Evolutionary conservation across 202 grass and related monocot species (phyloP).

Genomic region (Panicum virgatum): DNA sequence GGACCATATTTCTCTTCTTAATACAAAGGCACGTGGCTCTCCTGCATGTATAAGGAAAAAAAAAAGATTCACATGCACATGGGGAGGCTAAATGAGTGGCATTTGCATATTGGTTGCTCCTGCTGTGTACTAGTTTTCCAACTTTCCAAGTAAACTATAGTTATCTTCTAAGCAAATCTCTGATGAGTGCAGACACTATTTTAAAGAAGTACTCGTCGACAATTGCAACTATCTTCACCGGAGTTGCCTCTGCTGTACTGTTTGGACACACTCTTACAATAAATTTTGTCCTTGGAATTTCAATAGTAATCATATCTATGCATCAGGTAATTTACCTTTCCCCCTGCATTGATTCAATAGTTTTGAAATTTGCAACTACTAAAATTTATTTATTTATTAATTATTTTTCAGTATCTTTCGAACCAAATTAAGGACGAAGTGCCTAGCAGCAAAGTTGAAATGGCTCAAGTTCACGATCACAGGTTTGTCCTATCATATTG

Average conservation of each 20-base stretch:
- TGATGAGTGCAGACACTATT: slow-evolving; percentile 76
- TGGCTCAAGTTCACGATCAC: slow-evolving; percentile 59
- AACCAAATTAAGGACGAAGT: slow-evolving; percentile 83
- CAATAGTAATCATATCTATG: slow-evolving; percentile 98
- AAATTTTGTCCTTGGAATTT: slow-evolving; percentile 97
- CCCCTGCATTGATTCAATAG: slow-evolving; percentile 30
- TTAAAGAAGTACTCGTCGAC: slow-evolving; percentile 99
- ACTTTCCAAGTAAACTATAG: not conserved
- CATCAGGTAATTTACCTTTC: slow-evolving; percentile 70
- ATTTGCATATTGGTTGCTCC: slow-evolving; percentile 20
- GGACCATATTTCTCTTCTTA: not conserved
- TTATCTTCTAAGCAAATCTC: slow-evolving; percentile 25
- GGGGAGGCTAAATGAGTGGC: slow-evolving; percentile 15
- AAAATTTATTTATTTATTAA: slow-evolving; percentile 18
- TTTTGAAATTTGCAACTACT: slow-evolving; percentile 1
- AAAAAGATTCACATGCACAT: not conserved
- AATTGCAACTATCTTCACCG: slow-evolving; percentile 94
- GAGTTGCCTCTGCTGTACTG: slow-evolving; percentile 79
- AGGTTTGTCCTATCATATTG: slow-evolving; percentile 48
- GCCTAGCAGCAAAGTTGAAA: slow-evolving; percentile 69
- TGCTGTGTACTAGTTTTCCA: not conserved
- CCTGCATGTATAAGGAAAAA: not conserved
- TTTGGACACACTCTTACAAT: slow-evolving; percentile 92
- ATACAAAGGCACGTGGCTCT: not conserved
- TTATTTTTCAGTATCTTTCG: slow-evolving; percentile 92